A percentile compares a stretch with the other conserved stretches of the same genome.
Conservation (phyloP, 2,329 filamentous ascomycete genomes). For the Rhexocercosporidium sp. region DNA sequence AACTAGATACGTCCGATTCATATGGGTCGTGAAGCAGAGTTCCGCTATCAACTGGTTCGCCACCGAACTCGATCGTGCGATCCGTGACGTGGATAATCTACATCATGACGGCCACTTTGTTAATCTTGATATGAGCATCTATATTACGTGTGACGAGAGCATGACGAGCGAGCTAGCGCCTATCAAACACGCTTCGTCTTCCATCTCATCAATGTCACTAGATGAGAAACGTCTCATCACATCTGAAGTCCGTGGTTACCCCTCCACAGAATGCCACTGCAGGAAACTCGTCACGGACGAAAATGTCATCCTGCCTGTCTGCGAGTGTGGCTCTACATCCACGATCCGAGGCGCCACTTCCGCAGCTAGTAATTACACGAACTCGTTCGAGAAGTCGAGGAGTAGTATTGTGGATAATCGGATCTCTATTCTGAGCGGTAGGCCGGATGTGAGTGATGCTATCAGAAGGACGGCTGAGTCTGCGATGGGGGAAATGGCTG, state of each 20-base stretch:
- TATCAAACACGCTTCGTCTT: neutral
- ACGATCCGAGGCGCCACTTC: neutral
- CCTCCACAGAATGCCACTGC: neutral
- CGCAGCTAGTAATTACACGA: neutral
- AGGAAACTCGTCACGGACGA: neutral
- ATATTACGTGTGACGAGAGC: constrained; percentile 42
- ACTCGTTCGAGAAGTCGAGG: constrained; percentile 1
- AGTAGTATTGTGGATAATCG: constrained; percentile 6
- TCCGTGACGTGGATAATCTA: constrained; percentile 49
- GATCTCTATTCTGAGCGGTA: constrained; percentile 48
- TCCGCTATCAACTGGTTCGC: constrained; percentile 59
- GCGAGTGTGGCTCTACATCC: neutral
- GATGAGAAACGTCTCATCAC: constrained; percentile 6
- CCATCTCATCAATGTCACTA: neutral
- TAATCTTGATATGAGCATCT: constrained; percentile 41
- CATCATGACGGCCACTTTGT: constrained; percentile 41
- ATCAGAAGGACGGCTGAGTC: constrained; percentile 61
- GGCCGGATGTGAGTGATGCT: constrained; percentile 56
- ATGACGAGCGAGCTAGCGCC: neutral
- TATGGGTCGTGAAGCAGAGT: constrained; percentile 64
- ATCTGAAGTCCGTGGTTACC: neutral
- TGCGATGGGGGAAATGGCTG: constrained; percentile 64
- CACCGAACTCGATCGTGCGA: constrained; percentile 52
- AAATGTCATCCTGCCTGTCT: neutral
- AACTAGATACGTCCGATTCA: constrained; percentile 56